Conservation (phyloP, 2,329 filamentous ascomycete genomes). For the Trematosphaeria pertusa region DNA sequence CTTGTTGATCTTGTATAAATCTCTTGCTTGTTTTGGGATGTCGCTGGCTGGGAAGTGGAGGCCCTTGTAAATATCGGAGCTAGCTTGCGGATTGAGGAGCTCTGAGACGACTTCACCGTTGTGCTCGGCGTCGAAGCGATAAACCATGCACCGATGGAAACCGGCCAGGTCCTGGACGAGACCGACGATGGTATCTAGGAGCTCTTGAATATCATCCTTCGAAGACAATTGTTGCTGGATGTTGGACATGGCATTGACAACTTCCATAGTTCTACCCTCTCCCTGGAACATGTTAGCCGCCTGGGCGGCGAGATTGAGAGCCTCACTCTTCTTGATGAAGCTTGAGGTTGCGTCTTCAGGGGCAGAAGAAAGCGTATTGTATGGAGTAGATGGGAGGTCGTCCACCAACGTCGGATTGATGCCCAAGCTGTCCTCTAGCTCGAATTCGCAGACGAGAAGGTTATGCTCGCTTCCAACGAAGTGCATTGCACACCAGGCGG, state of each 20-base stretch:
- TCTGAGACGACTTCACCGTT: slow-evolving; percentile 15
- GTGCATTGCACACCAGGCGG: slow-evolving; percentile 14
- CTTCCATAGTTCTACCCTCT: slow-evolving; percentile 11
- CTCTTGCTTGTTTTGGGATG: slow-evolving; percentile 5
- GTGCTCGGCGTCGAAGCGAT: slow-evolving; percentile 13
- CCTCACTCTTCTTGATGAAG: slow-evolving; percentile 7
- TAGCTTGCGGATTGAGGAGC: slow-evolving; percentile 7
- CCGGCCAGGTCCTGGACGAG: not conserved
- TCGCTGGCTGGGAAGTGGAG: slow-evolving; percentile 14
- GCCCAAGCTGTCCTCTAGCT: not conserved
- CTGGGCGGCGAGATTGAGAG: slow-evolving; percentile 3
- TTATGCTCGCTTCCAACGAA: slow-evolving; percentile 1
- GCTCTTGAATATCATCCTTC: not conserved
- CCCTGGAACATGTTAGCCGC: slow-evolving; percentile 1
- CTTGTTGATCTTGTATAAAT: slow-evolving; percentile 4
- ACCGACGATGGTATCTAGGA: not conserved
- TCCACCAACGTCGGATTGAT: not conserved
- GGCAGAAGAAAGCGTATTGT: slow-evolving; percentile 3
- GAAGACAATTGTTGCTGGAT: slow-evolving; percentile 9
- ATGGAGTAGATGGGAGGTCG: slow-evolving; percentile 10
- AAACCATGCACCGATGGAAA: slow-evolving; percentile 6
- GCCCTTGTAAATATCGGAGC: slow-evolving; percentile 10
- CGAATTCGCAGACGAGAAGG: slow-evolving; percentile 16
- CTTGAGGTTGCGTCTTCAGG: slow-evolving; percentile 7
- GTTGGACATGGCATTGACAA: slow-evolving; percentile 11